Evolutionary conservation across 2,329 filamentous ascomycete species (phyloP).

Genomic region (Passalora sequoiae): DNA sequence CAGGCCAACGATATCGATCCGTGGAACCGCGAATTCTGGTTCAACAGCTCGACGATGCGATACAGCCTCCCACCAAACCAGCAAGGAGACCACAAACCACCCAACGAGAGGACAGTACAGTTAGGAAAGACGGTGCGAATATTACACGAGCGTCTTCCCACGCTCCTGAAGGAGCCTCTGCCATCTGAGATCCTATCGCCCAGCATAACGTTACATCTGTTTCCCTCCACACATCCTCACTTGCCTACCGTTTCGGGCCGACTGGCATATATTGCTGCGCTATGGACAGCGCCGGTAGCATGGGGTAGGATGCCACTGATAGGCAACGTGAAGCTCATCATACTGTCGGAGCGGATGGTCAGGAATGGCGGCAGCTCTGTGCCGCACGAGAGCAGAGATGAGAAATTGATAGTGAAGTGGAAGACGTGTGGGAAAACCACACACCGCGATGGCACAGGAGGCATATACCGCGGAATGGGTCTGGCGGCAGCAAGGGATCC

Average conservation of each 20-base stretch:
- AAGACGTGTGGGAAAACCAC: conserved; percentile 59
- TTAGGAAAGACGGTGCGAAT: conserved; percentile 58
- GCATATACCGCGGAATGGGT: conserved; percentile 39
- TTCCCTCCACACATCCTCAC: conserved; percentile 73
- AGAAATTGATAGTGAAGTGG: conserved; percentile 90
- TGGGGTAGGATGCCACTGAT: conserved; percentile 91
- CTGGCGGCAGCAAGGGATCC: conserved; percentile 39
- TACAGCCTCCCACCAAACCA: conserved; percentile 9
- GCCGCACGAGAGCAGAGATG: conserved; percentile 46
- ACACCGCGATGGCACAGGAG: conserved; percentile 39
- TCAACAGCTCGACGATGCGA: conserved; percentile 38
- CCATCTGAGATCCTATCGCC: conserved; percentile 60
- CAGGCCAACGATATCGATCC: conserved; percentile 28
- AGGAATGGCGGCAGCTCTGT: conserved; percentile 45
- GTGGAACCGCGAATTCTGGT: conserved; percentile 38
- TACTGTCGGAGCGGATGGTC: conserved; percentile 84
- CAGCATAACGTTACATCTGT: conserved; percentile 57
- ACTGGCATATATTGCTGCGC: conserved; percentile 82
- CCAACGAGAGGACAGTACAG: conserved; percentile 57
- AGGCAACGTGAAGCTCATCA: conserved; percentile 81
- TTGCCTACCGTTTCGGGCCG: conserved; percentile 88
- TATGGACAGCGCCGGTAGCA: conserved; percentile 93
- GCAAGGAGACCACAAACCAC: conserved; percentile 39
- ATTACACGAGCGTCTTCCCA: conserved; percentile 59
- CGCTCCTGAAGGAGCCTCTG: conserved; percentile 55